Conservation (phyloP, 116 monocot species). For the Papilionanthe hybrid region DNA sequence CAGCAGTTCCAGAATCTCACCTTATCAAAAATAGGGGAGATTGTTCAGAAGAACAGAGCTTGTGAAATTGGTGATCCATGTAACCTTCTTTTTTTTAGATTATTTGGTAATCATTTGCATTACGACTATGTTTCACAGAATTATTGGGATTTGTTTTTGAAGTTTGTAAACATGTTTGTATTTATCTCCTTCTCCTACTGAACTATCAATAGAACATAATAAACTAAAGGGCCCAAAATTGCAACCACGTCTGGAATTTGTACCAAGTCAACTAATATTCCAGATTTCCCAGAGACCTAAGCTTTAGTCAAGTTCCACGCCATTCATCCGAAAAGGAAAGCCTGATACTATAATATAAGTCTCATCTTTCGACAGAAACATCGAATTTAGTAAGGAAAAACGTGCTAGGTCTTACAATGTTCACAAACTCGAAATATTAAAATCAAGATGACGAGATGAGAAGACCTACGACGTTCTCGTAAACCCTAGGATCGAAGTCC, state of each 20-base stretch:
- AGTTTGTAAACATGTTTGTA: too few relatives aligned
- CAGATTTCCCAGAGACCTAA: neutral
- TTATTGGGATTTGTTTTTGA: too few relatives aligned
- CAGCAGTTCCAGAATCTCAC: too few relatives aligned
- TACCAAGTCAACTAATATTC: neutral
- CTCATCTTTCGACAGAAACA: neutral
- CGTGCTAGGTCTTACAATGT: neutral
- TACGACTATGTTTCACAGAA: too few relatives aligned
- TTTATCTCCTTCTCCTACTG: too few relatives aligned
- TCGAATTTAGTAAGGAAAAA: neutral
- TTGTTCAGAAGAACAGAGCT: too few relatives aligned
- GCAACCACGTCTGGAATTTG: neutral
- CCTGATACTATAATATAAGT: neutral
- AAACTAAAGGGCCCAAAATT: neutral
- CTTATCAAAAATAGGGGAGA: too few relatives aligned
- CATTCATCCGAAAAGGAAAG: neutral
- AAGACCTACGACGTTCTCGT: slow-evolving; percentile 28
- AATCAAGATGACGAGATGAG: neutral
- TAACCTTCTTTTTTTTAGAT: too few relatives aligned
- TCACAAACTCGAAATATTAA: neutral
- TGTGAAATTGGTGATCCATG: too few relatives aligned
- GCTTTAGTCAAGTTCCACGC: neutral
- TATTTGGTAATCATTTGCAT: too few relatives aligned
- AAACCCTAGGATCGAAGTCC: slow-evolving; percentile 38
- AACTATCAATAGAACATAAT: neutral